Percentiles rank a stretch among this genome's conserved stretches.
Conservation (phyloP, 495 filamentous ascomycete species). For the Neurospora hispaniola region DNA sequence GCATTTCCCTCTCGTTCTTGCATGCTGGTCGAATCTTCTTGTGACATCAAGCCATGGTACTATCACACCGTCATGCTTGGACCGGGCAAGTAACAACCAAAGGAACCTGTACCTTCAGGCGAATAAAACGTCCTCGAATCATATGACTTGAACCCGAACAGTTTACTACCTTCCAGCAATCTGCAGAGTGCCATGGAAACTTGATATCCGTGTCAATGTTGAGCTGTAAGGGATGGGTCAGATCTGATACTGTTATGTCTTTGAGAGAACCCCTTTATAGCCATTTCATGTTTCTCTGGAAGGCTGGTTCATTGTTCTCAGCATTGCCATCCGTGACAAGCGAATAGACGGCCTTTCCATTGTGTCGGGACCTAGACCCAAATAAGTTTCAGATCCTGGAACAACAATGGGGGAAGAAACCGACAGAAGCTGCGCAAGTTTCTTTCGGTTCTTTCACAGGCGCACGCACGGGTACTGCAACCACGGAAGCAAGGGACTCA, state of each 20-base stretch:
- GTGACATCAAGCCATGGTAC: background rate
- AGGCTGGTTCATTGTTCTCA: background rate
- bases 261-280: fast-evolving
- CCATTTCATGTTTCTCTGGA: fast-evolving
- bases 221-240: background rate
- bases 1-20: background rate
- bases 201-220: background rate
- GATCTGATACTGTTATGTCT: background rate
- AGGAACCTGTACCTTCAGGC: too few species aligned
- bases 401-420: background rate
- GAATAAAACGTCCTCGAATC: background rate
- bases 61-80: background rate
- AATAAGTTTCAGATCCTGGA: background rate
- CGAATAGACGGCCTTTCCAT: background rate
- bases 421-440: background rate
- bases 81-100: background rate
- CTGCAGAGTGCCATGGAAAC: background rate
- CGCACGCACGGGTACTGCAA: background rate
- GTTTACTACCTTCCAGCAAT: background rate
- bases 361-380: background rate
- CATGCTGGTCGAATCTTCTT: background rate
- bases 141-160: background rate
- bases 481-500: background rate
- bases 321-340: background rate
- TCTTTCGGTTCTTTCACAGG: background rate